Percentiles rank a stretch among this genome's conserved stretches.
Evolutionary conservation across 2,329 filamentous ascomycete genomes (phyloP).

Genomic region (Incumbomyces lentus): DNA sequence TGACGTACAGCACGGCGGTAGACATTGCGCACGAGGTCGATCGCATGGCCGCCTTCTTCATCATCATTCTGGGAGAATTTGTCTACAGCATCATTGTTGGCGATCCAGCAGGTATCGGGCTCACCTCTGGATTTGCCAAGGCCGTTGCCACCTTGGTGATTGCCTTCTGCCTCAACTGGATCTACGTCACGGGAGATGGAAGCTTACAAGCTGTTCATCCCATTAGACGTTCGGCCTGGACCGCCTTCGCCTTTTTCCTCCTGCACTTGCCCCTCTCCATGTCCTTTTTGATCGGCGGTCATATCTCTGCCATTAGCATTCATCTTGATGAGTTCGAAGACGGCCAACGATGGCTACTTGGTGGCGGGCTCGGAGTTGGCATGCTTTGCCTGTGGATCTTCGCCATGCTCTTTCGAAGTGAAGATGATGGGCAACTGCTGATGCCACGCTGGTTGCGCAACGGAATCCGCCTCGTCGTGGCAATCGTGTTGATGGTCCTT

Average conservation of each 20-base stretch:
- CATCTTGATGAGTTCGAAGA: slow-evolving; percentile 31
- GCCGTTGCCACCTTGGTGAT: slow-evolving; percentile 41
- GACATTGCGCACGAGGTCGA: slow-evolving; percentile 43
- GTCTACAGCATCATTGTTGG: slow-evolving; percentile 41
- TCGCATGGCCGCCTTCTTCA: slow-evolving; percentile 42
- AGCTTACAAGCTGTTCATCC: slow-evolving; percentile 36
- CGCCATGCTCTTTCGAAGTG: slow-evolving; percentile 7
- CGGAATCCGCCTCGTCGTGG: slow-evolving; percentile 4
- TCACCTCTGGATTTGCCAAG: slow-evolving; percentile 35
- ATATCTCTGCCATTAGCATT: slow-evolving; percentile 35
- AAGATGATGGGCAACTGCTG: slow-evolving; percentile 7
- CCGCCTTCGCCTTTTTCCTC: slow-evolving; percentile 37
- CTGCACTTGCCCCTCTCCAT: slow-evolving; percentile 38
- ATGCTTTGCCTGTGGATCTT: slow-evolving; percentile 31
- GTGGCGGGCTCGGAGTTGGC: slow-evolving; percentile 37
- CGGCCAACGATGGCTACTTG: slow-evolving; percentile 39
- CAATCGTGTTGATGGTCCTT: slow-evolving; percentile 8
- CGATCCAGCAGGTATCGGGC: slow-evolving; percentile 36
- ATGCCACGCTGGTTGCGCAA: slow-evolving; percentile 1
- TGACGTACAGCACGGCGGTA: slow-evolving; percentile 39
- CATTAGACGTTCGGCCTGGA: slow-evolving; percentile 35
- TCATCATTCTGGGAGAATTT: slow-evolving; percentile 44
- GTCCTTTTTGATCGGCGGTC: slow-evolving; percentile 38
- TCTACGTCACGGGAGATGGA: slow-evolving; percentile 41
- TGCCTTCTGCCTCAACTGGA: slow-evolving; percentile 42